These are phyloP conservation scores for Flaveria linearis DNA, from an alignment of 129 eudicot genomes.

Conservation along the genomic window DNA sequence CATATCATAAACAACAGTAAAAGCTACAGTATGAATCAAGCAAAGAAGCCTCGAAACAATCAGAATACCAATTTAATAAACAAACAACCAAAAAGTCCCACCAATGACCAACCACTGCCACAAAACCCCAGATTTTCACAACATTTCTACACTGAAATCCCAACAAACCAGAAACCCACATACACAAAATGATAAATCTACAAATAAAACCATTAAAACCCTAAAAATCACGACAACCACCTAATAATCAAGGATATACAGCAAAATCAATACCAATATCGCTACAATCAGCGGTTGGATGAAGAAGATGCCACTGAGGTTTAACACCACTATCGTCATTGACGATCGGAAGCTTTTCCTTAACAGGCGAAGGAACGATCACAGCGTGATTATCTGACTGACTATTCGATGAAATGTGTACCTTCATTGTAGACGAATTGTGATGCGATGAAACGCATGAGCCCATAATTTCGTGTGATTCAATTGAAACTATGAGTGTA, in stretches of 20 bases:
- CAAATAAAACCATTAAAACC: not conserved
- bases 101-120: not conserved
- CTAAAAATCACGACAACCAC: not conserved
- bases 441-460: conserved; percentile 31
- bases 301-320: conserved; percentile 33
- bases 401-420: conserved; percentile 11
- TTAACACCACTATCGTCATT: conserved; percentile 28
- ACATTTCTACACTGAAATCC: not conserved
- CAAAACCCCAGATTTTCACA: not conserved
- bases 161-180: not conserved
- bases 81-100: not conserved
- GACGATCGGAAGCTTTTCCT: conserved; percentile 23
- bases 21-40: not conserved
- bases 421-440: conserved; percentile 14
- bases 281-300: conserved; percentile 16
- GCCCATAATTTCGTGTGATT: conserved; percentile 22
- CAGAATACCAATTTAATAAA: not conserved
- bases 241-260: not conserved
- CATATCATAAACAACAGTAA: not conserved
- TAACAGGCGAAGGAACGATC: conserved; percentile 7
- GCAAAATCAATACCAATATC: conserved; percentile 26
- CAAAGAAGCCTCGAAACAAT: not conserved
- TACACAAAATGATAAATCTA: not conserved
- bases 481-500: conserved; percentile 19
- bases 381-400: not conserved